phyloP scores from a whole-genome alignment of 306 rosid genomes.

The Ceratonia siliqua region DNA sequence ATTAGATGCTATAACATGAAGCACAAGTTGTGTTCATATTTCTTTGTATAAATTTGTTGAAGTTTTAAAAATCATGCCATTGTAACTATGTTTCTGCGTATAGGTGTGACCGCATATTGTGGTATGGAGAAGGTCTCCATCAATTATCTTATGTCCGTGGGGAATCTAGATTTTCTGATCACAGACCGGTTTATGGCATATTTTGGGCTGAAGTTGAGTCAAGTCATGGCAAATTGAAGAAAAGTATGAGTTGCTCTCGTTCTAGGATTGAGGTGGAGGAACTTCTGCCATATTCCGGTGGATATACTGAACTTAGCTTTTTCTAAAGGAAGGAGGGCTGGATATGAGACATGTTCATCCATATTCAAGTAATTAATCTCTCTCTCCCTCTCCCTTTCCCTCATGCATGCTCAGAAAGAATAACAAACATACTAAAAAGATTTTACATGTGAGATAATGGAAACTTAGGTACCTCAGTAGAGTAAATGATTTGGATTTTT shows the following conservation, averaged over 20 bases:
- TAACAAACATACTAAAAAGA: not conserved
- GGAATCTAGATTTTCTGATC: constrained; percentile 93
- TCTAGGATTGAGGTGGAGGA: constrained; percentile 91
- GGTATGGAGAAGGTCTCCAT: constrained; percentile 98
- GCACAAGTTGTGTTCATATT: not conserved
- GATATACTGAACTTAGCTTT: constrained; percentile 94
- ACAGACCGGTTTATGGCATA: constrained; percentile 90
- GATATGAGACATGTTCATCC: constrained; percentile 42
- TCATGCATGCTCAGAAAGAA: constrained; percentile 23
- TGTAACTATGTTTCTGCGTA: constrained; percentile 14
- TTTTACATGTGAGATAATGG: constrained; percentile 29
- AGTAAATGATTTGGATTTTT: constrained; percentile 5
- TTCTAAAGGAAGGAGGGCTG: constrained; percentile 58
- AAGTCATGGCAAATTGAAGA: constrained; percentile 73
- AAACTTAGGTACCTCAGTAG: constrained; percentile 1
- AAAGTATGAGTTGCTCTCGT: constrained; percentile 83
- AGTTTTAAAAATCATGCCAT: constrained; percentile 31
- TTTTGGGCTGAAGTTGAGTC: constrained; percentile 98
- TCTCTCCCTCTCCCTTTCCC: constrained; percentile 19
- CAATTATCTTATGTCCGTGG: constrained; percentile 94
- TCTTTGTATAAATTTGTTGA: not conserved
- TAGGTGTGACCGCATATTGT: constrained; percentile 98
- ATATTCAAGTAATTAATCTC: constrained; percentile 50
- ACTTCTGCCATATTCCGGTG: constrained; percentile 85
- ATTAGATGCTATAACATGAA: constrained; percentile 2